A percentile compares a stretch with the other conserved stretches of the same genome.
phyloP scores from a whole-genome alignment of 2,329 filamentous ascomycete species.

The Aureobasidium leucospermi region DNA sequence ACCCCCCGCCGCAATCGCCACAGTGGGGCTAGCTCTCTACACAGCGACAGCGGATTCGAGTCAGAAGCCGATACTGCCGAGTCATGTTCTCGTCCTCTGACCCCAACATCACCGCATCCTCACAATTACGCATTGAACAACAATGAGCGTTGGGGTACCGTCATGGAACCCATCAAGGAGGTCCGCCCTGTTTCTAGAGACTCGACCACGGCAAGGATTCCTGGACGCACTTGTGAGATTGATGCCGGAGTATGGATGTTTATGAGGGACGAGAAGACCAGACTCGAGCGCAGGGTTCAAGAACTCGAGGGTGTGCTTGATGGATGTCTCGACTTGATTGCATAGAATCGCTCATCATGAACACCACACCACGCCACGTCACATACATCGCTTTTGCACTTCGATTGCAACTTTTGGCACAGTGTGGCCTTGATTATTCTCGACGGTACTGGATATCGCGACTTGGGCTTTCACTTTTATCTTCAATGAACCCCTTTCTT shows the following conservation, averaged over 20 bases:
- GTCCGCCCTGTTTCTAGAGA: conserved; percentile 23
- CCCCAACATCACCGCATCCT: conserved; percentile 31
- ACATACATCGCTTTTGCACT: too few relatives aligned
- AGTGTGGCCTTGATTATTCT: too few relatives aligned
- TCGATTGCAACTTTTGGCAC: too few relatives aligned
- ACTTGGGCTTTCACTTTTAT: too few relatives aligned
- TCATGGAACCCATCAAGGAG: conserved; percentile 17
- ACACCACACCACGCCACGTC: too few relatives aligned
- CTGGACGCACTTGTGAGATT: conserved; percentile 24
- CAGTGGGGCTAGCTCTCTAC: conserved; percentile 29
- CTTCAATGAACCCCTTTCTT: too few relatives aligned
- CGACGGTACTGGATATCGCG: too few relatives aligned
- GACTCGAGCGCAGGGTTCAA: conserved; percentile 44
- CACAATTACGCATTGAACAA: conserved; percentile 26
- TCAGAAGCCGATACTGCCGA: conserved; percentile 44
- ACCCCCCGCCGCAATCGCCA: conserved; percentile 19
- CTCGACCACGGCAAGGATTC: conserved; percentile 27
- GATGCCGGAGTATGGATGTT: conserved; percentile 43
- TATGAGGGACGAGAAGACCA: conserved; percentile 48
- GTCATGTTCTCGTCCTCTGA: conserved; percentile 36
- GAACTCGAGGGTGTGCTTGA: conserved; percentile 50
- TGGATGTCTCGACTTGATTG: conserved; percentile 48
- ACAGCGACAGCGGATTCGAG: conserved; percentile 53
- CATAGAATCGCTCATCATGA: background rate
- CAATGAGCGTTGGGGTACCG: conserved; percentile 15